phyloP scores from a whole-genome alignment of 169 alveolate species.

The Eimeria sp. region DNA sequence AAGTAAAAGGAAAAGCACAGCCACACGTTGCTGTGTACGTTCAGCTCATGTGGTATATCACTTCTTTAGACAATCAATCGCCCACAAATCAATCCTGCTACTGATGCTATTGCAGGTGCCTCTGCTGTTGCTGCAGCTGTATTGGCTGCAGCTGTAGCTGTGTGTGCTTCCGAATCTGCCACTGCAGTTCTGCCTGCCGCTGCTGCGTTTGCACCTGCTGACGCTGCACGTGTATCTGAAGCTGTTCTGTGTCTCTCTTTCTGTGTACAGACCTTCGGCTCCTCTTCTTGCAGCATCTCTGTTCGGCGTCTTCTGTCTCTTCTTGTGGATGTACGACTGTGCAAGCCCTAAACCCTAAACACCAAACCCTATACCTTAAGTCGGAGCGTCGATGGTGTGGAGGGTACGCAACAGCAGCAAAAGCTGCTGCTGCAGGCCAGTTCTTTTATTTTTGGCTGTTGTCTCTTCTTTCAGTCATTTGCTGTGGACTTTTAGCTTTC shows the following conservation, averaged over 20 bases:
- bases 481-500: background rate
- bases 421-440: background rate
- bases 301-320: slow-evolving; percentile 7
- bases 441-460: background rate
- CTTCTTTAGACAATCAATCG: background rate
- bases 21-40: background rate
- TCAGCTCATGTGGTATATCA: background rate
- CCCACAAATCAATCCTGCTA: background rate
- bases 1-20: too few relatives aligned
- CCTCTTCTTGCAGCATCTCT: background rate
- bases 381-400: background rate
- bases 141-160: background rate
- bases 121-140: background rate
- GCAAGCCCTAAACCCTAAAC: slow-evolving; percentile 22
- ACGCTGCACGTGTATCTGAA: background rate
- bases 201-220: slow-evolving; percentile 36
- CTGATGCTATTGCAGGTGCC: slow-evolving; percentile 3
- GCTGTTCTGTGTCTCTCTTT: background rate
- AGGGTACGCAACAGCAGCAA: background rate
- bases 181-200: background rate
- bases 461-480: background rate
- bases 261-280: background rate
- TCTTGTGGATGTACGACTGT: background rate
- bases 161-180: background rate
- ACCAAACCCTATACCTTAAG: background rate